Percentiles rank a stretch among this genome's conserved stretches.
These are phyloP conservation scores for Phoenix roebelenii DNA, from an alignment of 176 grass and related monocot genomes.

Conservation along the genomic window DNA sequence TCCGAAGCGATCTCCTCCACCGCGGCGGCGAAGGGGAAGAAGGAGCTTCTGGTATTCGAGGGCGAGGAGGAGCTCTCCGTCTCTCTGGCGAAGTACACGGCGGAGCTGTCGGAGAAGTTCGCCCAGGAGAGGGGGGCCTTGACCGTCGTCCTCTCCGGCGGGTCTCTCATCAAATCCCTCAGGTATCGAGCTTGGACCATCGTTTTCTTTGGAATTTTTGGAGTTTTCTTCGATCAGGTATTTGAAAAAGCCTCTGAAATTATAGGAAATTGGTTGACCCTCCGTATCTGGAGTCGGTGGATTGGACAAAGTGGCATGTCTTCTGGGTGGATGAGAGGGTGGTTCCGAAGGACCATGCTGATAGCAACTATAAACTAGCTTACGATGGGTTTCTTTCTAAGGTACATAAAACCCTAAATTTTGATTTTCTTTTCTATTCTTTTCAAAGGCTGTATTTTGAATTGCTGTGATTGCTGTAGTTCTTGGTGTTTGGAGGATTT, in stretches of 20 bases:
- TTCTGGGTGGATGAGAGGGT: slow-evolving; percentile 76
- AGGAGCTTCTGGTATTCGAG: slow-evolving; percentile 40
- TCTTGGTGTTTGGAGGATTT: too few relatives aligned
- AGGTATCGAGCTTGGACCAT: slow-evolving; percentile 18
- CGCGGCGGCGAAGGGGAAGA: slow-evolving; percentile 20
- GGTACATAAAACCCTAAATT: slow-evolving; percentile 20
- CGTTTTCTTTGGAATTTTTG: background rate
- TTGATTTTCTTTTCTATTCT: too few relatives aligned
- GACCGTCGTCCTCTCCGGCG: slow-evolving; percentile 58
- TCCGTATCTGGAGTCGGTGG: slow-evolving; percentile 37
- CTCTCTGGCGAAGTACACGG: slow-evolving; percentile 70
- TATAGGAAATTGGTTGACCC: slow-evolving; percentile 45
- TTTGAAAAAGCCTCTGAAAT: slow-evolving; percentile 6
- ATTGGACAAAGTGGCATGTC: slow-evolving; percentile 67
- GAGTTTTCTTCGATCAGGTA: slow-evolving; percentile 1
- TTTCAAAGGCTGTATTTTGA: too few relatives aligned
- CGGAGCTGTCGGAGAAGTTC: slow-evolving; percentile 68
- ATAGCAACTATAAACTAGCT: slow-evolving; percentile 64
- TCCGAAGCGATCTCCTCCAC: slow-evolving; percentile 13
- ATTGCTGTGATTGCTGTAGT: too few relatives aligned
- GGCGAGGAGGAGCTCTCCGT: slow-evolving; percentile 52
- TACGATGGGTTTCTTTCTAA: slow-evolving; percentile 59
- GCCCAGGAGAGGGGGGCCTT: slow-evolving; percentile 47
- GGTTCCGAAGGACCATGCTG: slow-evolving; percentile 48
- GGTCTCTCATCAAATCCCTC: slow-evolving; percentile 69